Evolutionary conservation across 208 protist genomes (phyloP), one percentile per base, ranked within the genome.

Genomic region (Leishmania lainsoni): DNA sequence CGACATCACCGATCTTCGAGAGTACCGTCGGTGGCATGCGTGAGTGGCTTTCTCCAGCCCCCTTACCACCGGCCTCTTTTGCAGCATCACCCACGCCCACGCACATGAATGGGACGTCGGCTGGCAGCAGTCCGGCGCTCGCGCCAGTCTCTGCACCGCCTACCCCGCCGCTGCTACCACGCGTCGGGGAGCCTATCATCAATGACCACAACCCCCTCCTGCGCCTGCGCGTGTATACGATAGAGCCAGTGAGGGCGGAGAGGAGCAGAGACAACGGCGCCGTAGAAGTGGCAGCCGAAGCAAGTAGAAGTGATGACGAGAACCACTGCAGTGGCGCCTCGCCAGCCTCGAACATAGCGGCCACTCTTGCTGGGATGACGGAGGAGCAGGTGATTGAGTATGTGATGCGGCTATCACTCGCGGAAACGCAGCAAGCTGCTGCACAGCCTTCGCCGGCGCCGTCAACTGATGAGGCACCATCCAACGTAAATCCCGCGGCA

Each of bases 321-420:
- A 9, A 29, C 63, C 70, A 3, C 26, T 59, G 32, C 75, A 26
- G 20, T 29, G n/a, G 16, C 63, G 17, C 59, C 51, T 59, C 45
- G 22, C 29, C 42, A 48, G 14, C 81, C 56, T 48, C 56, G 9
- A 48, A 66, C 59, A 4, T 42, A 16, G n/a, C 68, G 39, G 35
- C 49, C 16, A 81, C 59, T 68, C 16, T 85, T 48, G 58, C 76
- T 0, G 81, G 79, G 9, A 81, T 89, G 82, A 87, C 78, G 20
- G 87, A 90, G 51, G 84, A 88, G 48, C 71, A 83, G 61, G 56
- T 90, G 48, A 32, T 90, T 14, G 66, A 81, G 63, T 88, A 86
- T 72, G 87, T 88, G n/a, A 72, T 90, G 79, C 81, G 76, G 35
- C 32, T 90, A 14, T 88, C 87, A 2, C 61, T 78, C 12, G 68